phyloP scores from a whole-genome alignment of 2,329 filamentous ascomycete species.

The Epichloe baconii region DNA sequence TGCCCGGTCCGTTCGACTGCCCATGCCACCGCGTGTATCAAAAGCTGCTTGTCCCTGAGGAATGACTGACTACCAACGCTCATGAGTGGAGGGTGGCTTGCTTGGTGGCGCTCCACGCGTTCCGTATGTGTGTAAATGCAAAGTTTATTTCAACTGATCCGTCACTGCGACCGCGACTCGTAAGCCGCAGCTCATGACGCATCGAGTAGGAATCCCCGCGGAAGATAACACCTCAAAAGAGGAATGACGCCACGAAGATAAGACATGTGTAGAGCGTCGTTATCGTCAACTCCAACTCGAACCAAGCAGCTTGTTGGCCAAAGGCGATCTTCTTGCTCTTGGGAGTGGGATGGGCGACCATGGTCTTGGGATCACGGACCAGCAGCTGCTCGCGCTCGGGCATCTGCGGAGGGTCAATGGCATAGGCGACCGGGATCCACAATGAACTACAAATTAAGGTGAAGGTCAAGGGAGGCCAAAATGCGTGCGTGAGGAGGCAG shows the following conservation, averaged over 20 bases:
- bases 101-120: not conserved
- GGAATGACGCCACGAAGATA: conserved; percentile 32
- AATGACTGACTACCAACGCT: not conserved
- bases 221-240: conserved; percentile 9
- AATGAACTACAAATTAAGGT: conserved; percentile 39
- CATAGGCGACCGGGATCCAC: conserved; percentile 48
- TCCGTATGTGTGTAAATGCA: not conserved
- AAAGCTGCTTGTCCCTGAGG: not conserved
- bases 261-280: conserved; percentile 36
- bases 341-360: conserved; percentile 37
- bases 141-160: not conserved
- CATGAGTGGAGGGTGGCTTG: not conserved
- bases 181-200: too few relatives aligned
- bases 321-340: conserved; percentile 42
- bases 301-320: conserved; percentile 39
- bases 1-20: not conserved
- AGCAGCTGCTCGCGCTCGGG: conserved; percentile 45
- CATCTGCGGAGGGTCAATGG: conserved; percentile 44
- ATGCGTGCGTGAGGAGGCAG: conserved; percentile 44
- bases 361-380: conserved; percentile 39
- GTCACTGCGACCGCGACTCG: not conserved
- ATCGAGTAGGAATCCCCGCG: not conserved
- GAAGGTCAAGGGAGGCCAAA: conserved; percentile 51
- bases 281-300: conserved; percentile 40
- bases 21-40: not conserved